Conservation (phyloP, 2,329 filamentous ascomycete species). For the Chrysoporthe austroafricana region DNA sequence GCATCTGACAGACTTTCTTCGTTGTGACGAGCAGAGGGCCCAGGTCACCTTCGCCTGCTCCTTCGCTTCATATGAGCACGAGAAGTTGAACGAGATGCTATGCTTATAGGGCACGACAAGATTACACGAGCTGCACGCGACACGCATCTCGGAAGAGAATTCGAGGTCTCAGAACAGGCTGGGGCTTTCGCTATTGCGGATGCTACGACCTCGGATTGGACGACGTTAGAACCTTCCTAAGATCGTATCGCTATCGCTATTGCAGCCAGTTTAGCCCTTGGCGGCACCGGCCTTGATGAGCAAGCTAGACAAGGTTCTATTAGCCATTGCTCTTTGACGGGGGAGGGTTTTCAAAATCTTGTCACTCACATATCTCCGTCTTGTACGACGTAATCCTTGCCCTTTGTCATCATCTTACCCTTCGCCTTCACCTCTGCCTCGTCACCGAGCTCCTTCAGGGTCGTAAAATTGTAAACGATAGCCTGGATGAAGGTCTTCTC, state of each 20-base stretch:
- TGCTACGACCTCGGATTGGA: neutral
- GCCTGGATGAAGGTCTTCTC: conserved; percentile 99
- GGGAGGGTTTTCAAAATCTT: neutral
- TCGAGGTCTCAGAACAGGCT: neutral
- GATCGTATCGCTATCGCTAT: neutral
- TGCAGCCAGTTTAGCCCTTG: conserved; percentile 58
- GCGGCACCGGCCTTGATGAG: conserved; percentile 90
- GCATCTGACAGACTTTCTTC: too few species aligned
- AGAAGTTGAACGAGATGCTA: neutral
- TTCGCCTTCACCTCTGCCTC: conserved; percentile 88
- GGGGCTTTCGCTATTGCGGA: neutral
- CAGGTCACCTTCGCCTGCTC: too few species aligned
- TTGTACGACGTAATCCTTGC: conserved; percentile 75
- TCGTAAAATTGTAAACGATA: conserved; percentile 86
- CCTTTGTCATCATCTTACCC: conserved; percentile 98
- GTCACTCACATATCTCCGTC: conserved; percentile 67
- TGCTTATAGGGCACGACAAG: neutral
- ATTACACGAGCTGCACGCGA: neutral
- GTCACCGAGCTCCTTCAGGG: conserved; percentile 83
- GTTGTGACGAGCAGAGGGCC: too few species aligned
- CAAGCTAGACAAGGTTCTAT: conserved; percentile 42
- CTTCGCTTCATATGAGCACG: too few species aligned
- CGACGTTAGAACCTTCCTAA: neutral
- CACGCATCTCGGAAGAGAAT: too few species aligned
- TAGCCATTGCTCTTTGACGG: neutral